phyloP scores from a whole-genome alignment of 176 grass and related monocot species.

The Alloteropsis semialata region DNA sequence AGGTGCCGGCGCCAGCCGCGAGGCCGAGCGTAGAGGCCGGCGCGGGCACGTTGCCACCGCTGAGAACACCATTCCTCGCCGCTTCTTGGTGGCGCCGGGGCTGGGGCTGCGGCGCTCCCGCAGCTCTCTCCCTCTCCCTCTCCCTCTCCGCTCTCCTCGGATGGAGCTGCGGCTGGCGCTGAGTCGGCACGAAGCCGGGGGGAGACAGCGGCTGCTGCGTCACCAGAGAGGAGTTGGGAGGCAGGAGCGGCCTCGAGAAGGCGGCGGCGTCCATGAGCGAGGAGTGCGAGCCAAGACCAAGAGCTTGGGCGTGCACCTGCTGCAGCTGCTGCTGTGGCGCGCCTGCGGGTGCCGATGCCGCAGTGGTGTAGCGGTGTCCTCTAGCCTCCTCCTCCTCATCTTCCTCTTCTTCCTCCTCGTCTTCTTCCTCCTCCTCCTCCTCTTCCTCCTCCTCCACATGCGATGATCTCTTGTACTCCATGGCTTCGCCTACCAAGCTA shows the following conservation, averaged over 20 bases:
- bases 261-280: constrained; percentile 34
- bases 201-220: constrained; percentile 16
- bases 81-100: constrained; percentile 34
- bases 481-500: constrained; percentile 11
- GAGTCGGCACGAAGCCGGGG: constrained; percentile 3
- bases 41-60: neutral
- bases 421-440: constrained; percentile 16
- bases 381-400: constrained; percentile 22
- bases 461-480: constrained; percentile 63
- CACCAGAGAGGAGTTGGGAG: constrained; percentile 68
- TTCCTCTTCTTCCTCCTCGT: constrained; percentile 12
- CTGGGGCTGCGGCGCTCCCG: constrained; percentile 1
- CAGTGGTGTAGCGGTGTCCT: constrained; percentile 22
- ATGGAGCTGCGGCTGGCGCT: constrained; percentile 25
- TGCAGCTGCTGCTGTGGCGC: constrained; percentile 28
- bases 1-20: neutral
- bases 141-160: constrained; percentile 33
- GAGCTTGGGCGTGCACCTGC: constrained; percentile 27
- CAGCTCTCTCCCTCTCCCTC: constrained; percentile 13
- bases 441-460: constrained; percentile 51
- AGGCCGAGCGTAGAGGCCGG: neutral
- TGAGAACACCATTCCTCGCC: constrained; percentile 36
- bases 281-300: constrained; percentile 11
- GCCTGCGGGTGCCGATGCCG: constrained; percentile 1
- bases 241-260: constrained; percentile 68